A percentile compares a stretch with the other conserved stretches of the same genome.
These are phyloP conservation scores for Prinsepia uniflora DNA, from an alignment of 306 rosid species.

Conservation along the genomic window DNA sequence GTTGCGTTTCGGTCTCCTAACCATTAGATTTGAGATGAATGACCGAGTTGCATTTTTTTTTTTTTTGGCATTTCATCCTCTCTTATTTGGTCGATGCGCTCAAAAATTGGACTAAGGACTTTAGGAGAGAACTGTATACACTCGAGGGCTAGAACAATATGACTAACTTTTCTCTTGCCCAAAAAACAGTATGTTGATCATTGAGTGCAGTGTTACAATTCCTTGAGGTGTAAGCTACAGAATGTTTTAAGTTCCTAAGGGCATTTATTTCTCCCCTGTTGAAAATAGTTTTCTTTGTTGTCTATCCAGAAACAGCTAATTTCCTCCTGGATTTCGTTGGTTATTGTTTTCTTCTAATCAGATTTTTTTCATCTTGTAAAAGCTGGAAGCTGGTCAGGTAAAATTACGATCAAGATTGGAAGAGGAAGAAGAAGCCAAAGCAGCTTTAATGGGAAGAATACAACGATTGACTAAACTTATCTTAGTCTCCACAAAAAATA, in stretches of 20 bases:
- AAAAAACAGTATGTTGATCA: neutral
- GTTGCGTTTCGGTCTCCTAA: neutral
- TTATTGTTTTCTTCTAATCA: slow-evolving; percentile 25
- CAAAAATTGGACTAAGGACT: slow-evolving; percentile 1
- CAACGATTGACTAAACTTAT: slow-evolving; percentile 82
- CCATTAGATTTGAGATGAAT: neutral
- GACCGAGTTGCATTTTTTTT: neutral
- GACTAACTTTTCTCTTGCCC: neutral
- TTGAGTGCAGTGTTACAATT: slow-evolving; percentile 1
- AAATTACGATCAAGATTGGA: slow-evolving; percentile 76
- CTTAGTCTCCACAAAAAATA: slow-evolving; percentile 71
- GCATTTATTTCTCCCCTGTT: neutral
- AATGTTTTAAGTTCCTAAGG: neutral
- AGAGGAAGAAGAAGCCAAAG: slow-evolving; percentile 91
- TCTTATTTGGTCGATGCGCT: neutral
- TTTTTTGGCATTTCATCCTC: neutral
- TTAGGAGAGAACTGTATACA: slow-evolving; percentile 1
- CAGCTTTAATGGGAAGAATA: slow-evolving; percentile 89
- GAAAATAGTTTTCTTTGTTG: neutral
- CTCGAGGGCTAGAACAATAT: neutral
- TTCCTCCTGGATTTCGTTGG: neutral
- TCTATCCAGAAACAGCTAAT: neutral
- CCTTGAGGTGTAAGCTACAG: neutral
- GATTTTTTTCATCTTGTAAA: slow-evolving; percentile 35
- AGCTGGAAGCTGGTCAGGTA: slow-evolving; percentile 89